A percentile compares a stretch with the other conserved stretches of the same genome.
Evolutionary conservation across 768 basidiomycete species (phyloP).

Genomic region (Mycena belliarum): DNA sequence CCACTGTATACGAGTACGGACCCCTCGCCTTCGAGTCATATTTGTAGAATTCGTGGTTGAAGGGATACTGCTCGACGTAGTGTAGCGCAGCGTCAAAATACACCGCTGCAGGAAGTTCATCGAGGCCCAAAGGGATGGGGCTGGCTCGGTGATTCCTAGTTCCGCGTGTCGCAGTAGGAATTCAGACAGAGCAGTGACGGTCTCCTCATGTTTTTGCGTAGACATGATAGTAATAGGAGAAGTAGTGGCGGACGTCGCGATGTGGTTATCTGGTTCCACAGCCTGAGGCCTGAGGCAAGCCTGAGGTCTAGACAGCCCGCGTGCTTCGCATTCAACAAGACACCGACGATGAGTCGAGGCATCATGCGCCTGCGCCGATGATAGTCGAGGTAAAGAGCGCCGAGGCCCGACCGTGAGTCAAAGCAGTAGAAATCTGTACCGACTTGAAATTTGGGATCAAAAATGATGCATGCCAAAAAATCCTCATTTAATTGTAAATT

Average conservation of each 20-base stretch:
- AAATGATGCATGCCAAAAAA: no score
- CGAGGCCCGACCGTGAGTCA: no score
- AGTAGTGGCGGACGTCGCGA: background rate
- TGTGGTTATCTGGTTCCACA: background rate
- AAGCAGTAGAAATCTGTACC: no score
- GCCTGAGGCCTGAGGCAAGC: no score
- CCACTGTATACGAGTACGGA: conserved; percentile 4
- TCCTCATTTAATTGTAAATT: no score
- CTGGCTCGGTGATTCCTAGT: conserved; percentile 10
- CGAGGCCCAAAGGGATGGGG: conserved; percentile 15
- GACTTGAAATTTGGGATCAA: no score
- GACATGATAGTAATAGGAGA: conserved; percentile 3
- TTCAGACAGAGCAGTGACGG: conserved; percentile 3
- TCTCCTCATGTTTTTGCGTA: background rate
- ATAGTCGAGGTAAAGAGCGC: no score
- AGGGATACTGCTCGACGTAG: conserved; percentile 15
- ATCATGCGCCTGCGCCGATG: no score
- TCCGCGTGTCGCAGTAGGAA: conserved; percentile 12
- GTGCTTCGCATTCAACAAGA: no score
- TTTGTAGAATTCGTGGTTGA: conserved; percentile 16
- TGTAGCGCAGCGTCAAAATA: conserved; percentile 12
- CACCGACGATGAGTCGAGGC: no score
- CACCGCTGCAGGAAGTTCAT: conserved; percentile 11
- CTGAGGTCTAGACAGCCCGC: no score
- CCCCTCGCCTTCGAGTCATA: conserved; percentile 6